These are phyloP conservation scores for Pseudocercospora eumusae DNA, from an alignment of 2,329 filamentous ascomycete species.

Conservation along the genomic window DNA sequence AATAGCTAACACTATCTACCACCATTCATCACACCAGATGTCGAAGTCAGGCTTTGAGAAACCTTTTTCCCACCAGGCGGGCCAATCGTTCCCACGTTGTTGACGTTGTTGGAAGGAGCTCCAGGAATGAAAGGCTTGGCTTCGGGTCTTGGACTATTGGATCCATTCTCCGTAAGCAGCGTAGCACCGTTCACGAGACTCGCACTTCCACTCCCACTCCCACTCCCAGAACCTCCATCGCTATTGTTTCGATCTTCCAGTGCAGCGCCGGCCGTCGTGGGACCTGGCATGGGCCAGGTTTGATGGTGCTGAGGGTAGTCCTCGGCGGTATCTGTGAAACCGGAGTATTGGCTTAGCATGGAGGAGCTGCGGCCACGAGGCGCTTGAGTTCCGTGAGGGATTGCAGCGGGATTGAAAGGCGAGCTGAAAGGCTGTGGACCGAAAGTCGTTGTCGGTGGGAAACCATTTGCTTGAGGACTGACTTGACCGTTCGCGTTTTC, in stretches of 20 bases:
- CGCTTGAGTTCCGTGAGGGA: slow-evolving; percentile 11
- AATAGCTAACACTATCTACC: slow-evolving; percentile 33
- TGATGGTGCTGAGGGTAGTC: slow-evolving; percentile 33
- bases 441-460: slow-evolving; percentile 25
- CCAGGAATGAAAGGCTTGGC: slow-evolving; percentile 38
- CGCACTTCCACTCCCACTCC: slow-evolving; percentile 24
- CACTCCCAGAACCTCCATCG: slow-evolving; percentile 34
- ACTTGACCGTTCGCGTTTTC: slow-evolving; percentile 49
- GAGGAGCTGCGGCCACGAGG: slow-evolving; percentile 53
- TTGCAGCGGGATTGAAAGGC: slow-evolving; percentile 29
- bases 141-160: slow-evolving; percentile 39
- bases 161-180: slow-evolving; percentile 25
- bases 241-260: slow-evolving; percentile 30
- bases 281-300: slow-evolving; percentile 30
- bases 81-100: slow-evolving; percentile 31
- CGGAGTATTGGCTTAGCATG: slow-evolving; percentile 55
- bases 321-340: slow-evolving; percentile 49
- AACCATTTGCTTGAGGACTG: slow-evolving; percentile 27
- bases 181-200: slow-evolving; percentile 27
- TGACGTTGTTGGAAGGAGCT: slow-evolving; percentile 11
- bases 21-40: slow-evolving; percentile 30
- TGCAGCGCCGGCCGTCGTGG: slow-evolving; percentile 23
- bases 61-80: slow-evolving; percentile 24
- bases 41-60: slow-evolving; percentile 29
- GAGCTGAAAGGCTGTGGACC: slow-evolving; percentile 30